These are phyloP conservation scores for Taiozyma sp. DNA, from an alignment of 1,139 yeast genomes.

Conservation along the genomic window DNA sequence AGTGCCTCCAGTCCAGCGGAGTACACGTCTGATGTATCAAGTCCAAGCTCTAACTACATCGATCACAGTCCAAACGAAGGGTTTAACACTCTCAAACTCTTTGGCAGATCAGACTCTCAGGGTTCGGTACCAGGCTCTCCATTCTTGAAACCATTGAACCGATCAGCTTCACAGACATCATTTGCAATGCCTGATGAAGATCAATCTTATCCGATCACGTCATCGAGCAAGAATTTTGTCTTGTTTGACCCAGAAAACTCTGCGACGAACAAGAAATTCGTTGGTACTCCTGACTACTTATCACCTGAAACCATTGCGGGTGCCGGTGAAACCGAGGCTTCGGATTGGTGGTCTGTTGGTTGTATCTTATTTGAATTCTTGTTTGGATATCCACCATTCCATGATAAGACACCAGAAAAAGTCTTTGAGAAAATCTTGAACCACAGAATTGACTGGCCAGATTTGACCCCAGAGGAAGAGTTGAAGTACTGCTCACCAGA, in stretches of 20 bases:
- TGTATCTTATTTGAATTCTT: constrained; percentile 90
- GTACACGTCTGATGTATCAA: constrained; percentile 10
- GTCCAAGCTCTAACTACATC: constrained; percentile 23
- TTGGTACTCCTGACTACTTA: constrained; percentile 96
- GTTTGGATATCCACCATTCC: constrained; percentile 95
- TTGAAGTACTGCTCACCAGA: constrained; percentile 49
- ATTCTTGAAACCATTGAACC: constrained; percentile 39
- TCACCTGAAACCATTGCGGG: constrained; percentile 96
- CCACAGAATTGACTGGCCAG: constrained; percentile 84
- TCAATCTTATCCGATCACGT: constrained; percentile 8
- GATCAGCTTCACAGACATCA: constrained; percentile 51
- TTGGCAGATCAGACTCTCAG: constrained; percentile 28
- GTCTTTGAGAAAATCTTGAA: constrained; percentile 78
- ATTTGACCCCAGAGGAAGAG: constrained; percentile 44
- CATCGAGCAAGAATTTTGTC: constrained; percentile 43
- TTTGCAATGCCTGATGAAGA: constrained; percentile 51
- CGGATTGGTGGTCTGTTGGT: constrained; percentile 99
- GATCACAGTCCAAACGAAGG: constrained; percentile 10
- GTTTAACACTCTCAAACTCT: neutral
- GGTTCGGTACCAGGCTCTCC: constrained; percentile 45
- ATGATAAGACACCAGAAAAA: constrained; percentile 69
- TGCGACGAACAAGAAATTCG: constrained; percentile 54
- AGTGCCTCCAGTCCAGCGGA: constrained; percentile 17
- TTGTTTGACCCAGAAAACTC: constrained; percentile 63
- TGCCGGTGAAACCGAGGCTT: constrained; percentile 73